These are phyloP conservation scores for Mycena kentingensis DNA, from an alignment of 768 basidiomycete genomes.

Conservation along the genomic window DNA sequence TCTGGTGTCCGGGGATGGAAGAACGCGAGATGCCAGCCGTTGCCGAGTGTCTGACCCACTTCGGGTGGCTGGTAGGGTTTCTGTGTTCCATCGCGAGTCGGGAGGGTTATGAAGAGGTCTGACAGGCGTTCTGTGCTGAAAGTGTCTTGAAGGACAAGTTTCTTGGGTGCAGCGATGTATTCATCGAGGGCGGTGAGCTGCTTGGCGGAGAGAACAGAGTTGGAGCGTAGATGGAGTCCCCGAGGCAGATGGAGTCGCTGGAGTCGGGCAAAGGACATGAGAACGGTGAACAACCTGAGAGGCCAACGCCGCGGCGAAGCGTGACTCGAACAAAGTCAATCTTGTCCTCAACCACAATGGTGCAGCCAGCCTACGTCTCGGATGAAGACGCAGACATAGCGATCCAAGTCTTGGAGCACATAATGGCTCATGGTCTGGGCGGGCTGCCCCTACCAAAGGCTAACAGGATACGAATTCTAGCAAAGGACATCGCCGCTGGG, in stretches of 20 bases:
- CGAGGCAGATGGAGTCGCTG: background rate
- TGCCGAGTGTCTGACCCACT: slow-evolving; percentile 45
- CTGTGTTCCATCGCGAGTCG: slow-evolving; percentile 65
- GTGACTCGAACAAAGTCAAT: background rate
- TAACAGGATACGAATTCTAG: slow-evolving; percentile 17
- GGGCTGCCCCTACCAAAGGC: slow-evolving; percentile 15
- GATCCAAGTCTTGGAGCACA: slow-evolving; percentile 18
- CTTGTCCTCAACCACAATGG: slow-evolving; percentile 4
- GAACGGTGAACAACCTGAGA: background rate
- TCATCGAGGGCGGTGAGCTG: slow-evolving; percentile 39
- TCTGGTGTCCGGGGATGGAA: slow-evolving; percentile 71
- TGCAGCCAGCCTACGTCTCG: slow-evolving; percentile 5
- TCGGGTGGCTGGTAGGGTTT: slow-evolving; percentile 45
- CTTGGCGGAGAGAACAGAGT: background rate
- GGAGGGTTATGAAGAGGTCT: slow-evolving; percentile 69
- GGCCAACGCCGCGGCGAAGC: background rate
- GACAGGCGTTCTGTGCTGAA: slow-evolving; percentile 59
- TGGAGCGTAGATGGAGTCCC: background rate
- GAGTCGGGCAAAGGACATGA: background rate
- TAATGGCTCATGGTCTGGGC: slow-evolving; percentile 13
- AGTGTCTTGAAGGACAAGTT: slow-evolving; percentile 48
- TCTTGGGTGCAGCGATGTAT: slow-evolving; percentile 56
- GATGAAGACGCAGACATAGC: slow-evolving; percentile 15
- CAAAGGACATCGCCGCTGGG: slow-evolving; percentile 22
- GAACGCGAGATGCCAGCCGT: slow-evolving; percentile 74